Base-by-base conservation (phyloP, 495 filamentous ascomycete genomes). In the Beverwykella pulmonaria region DNA sequence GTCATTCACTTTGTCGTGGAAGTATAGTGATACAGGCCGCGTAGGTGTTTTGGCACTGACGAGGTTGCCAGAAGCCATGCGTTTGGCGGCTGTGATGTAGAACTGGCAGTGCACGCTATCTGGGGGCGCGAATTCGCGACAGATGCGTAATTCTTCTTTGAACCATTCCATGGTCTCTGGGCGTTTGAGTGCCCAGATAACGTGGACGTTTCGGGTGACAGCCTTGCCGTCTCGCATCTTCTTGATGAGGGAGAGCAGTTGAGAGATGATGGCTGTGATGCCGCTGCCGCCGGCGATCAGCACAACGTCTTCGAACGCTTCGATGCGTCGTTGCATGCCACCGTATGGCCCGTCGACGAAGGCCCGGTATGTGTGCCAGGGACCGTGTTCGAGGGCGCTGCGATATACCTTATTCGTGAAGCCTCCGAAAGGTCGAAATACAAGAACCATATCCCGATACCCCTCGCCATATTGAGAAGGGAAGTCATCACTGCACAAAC, bases 111-210 rank as follows among this genome's bases (percentile, higher is more conserved):
- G 88, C 8, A 98, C 90, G 26, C 87, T 86, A 76, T 92, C 89
- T 49, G 90, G 84, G 26, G 92, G 90, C 56, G 93, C 90, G 68
- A 84, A 86, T 73, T 97, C 89, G 65, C 91, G 82, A 78, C 93
- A 94, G 70, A 97, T 92, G 52, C 91, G 83, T 47, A 97, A 82
- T 75, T 97, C 94, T 79, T 97, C 93, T 74, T 90, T 90, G 83
- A 98, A 98, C 93, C 93, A 98, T 75, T 96, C 92, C 84, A 98
- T 92, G 8, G 91, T 91, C 77, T 97, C 93, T 36, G 91, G 85
- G 56, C 88, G 86, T 75, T 93, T 93, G 50, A 98, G 79, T 20
- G 92, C 87, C 93, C 93, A 98, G 14, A 98, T 85, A 5, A 98
- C 90, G 22, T 92, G 88, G 27, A 98, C 88, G 58, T 89, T 90